Percentiles rank a stretch among this genome's conserved stretches.
Evolutionary conservation across 176 grass and related monocot species (phyloP).

Genomic region (Cenchrus purpureus): DNA sequence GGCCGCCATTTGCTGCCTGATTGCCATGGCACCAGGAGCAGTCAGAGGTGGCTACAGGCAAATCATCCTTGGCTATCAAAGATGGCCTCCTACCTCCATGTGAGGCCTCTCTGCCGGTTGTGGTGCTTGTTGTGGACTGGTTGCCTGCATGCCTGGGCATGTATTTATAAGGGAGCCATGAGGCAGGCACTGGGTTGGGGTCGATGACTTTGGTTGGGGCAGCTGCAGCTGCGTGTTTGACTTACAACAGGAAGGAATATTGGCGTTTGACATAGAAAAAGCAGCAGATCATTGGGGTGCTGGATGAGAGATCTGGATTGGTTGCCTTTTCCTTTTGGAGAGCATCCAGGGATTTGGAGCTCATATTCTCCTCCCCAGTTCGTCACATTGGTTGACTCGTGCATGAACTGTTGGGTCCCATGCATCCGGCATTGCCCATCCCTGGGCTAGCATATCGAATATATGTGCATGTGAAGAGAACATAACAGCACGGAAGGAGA

Average conservation of each 20-base stretch:
- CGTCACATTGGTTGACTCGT: constrained; percentile 35
- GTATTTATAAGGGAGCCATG: constrained; percentile 29
- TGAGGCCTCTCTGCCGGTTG: neutral
- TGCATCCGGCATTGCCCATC: constrained; percentile 8
- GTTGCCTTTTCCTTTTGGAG: constrained; percentile 35
- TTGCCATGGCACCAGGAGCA: neutral
- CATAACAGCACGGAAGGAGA: constrained; percentile 11
- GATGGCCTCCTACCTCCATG: constrained; percentile 43
- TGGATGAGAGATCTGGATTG: constrained; percentile 36
- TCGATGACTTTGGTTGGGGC: neutral
- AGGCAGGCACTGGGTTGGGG: neutral
- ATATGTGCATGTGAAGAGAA: constrained; percentile 47
- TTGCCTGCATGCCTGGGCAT: constrained; percentile 9
- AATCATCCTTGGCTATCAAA: constrained; percentile 63
- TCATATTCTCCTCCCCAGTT: neutral
- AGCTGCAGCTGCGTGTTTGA: neutral
- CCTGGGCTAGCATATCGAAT: constrained; percentile 34
- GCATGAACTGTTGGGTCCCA: too few species aligned
- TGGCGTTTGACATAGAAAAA: constrained; percentile 37
- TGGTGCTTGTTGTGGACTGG: constrained; percentile 9
- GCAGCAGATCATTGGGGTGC: constrained; percentile 1
- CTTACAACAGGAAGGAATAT: constrained; percentile 41
- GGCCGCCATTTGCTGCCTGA: neutral
- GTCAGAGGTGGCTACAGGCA: constrained; percentile 39
- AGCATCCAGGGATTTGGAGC: constrained; percentile 47